Evolutionary conservation across 2,329 filamentous ascomycete species (phyloP).

Genomic region (Chrysosporium queenslandicum): DNA sequence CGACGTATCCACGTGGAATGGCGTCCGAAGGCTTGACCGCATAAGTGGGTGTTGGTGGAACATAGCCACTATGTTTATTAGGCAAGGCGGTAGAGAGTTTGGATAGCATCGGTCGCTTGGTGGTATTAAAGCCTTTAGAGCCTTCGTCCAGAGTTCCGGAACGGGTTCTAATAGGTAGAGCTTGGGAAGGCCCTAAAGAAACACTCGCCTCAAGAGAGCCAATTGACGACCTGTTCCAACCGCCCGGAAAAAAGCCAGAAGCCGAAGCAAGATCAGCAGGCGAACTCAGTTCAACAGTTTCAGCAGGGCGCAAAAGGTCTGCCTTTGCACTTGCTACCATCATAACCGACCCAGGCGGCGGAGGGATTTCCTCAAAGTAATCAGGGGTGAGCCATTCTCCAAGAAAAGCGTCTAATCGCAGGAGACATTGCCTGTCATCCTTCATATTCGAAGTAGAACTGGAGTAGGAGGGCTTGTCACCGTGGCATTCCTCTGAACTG

Average conservation of each 20-base stretch:
- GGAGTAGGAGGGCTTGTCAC: not conserved
- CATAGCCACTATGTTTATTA: conserved; percentile 43
- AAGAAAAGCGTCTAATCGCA: conserved; percentile 84
- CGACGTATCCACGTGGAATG: conserved; percentile 79
- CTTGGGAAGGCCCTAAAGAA: not conserved
- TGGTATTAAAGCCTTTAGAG: not conserved
- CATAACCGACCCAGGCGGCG: conserved; percentile 72
- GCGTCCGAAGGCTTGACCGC: conserved; percentile 68
- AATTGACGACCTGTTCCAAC: conserved; percentile 39
- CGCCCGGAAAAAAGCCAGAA: conserved; percentile 45
- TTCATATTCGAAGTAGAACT: not conserved
- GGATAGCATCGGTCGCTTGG: conserved; percentile 19
- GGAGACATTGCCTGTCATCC: conserved; percentile 19
- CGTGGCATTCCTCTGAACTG: not conserved
- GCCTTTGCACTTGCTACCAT: conserved; percentile 87
- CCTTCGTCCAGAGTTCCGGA: not conserved
- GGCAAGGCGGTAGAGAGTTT: conserved; percentile 28
- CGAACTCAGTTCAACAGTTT: conserved; percentile 43
- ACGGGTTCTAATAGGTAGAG: not conserved
- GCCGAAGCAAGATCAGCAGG: conserved; percentile 29
- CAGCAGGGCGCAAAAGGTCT: conserved; percentile 67
- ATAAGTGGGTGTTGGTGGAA: conserved; percentile 69
- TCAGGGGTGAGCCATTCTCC: conserved; percentile 92
- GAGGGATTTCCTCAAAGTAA: conserved; percentile 87
- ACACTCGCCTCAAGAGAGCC: not conserved